Base-by-base conservation (phyloP, 2,329 filamentous ascomycete species). In the Talaromyces sp. region DNA sequence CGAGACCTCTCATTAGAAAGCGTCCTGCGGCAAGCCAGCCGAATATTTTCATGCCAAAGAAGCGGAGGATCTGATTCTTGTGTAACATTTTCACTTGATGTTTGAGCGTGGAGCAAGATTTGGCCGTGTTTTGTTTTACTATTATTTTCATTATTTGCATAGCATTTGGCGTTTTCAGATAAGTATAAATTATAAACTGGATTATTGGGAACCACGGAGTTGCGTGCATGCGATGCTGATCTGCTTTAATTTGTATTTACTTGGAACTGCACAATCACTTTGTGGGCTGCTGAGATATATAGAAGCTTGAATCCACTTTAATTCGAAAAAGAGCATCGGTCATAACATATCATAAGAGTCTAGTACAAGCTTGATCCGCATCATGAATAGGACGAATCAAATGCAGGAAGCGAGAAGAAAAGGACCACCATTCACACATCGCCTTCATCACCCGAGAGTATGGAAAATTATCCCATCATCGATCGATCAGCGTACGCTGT, bases 41-140 rank as follows among this genome's bases (percentile, higher is more conserved):
- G 5, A 75, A 70, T 52, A 58, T 69, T 10, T 70, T 70, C 58
- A 68, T 70, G n/a, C 68, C 67, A 16, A 70, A 70, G 37, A 67
- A 66, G 41, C 67, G 65, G 52, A 67, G 54, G 14, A 22, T 22
- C 11, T 66, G 35, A 64, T 31, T 45, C 27, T 37, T 52, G 2
- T 35, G 5, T 19, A 37, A 5, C 52, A 31, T 60, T 48, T 16
- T 39, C 3, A 56, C 33, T 1, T 16, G 31, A 37, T 7, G 22
- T 56, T 22, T 54, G 50, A 35, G 50, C 50, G 16, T 37, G 13
- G 4, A 56, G 50, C 50, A 35, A 33, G 10, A 24, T 31, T 24
- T 27, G 9, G 50, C 9, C n/a, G 10, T 19, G 50, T 14, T 58
- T 52, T 19, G 6, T 48, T 5, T 37, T 57, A 22, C 16, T 27